Base-by-base conservation (phyloP, 768 basidiomycete species). In the Pleurotus platypus region DNA sequence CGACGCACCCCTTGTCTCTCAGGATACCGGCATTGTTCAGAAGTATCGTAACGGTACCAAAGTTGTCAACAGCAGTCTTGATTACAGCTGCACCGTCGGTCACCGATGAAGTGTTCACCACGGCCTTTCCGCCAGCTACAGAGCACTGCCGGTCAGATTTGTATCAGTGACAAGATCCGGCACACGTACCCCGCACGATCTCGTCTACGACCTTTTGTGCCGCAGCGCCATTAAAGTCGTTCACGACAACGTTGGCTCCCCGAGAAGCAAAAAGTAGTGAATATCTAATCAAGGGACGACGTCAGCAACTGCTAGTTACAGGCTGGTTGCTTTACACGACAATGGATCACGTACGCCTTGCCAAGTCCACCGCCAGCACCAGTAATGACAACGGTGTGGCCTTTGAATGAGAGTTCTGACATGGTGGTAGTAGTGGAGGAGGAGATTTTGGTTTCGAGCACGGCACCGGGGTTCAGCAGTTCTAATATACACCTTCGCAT, bases 11-110 rank as follows among this genome's bases (percentile, higher is more conserved):
- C 68, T 83, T 90, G 67, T 89, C 90, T 49, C 91, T 78, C 56
- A 94, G 71, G 57, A 97, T 92, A 35, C 95, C 95, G 50, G 95
- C 94, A 76, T 97, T 98, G 76, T 98, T 98, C 64, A 98, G 88
- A 46, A 98, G 83, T 63, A 92, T 86, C n/a, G 88, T 86, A 43
- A 95, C 78, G 3, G 75, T 74, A 0, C 96, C 96, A 71, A 94
- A 98, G 15, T 84, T 79, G 60, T 94, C 85, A 18, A 97, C 70
- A 16, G 94, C 96, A 43, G 82, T 86, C 74, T 91, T 81, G 60
- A 98, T 87, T 58, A 98, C 90, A 45, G 90, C 84, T 12, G 80
- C 81, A 5, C 96, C 96, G 61, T 97, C 92, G 8, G 87, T 84
- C 38, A 88, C 95, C 2, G 89, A 92, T 2, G 93, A 90, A 15